Evolutionary conservation across 2,329 filamentous ascomycete species (phyloP), one percentile per base, ranked within the genome.

Genomic region (Thielaviopsis euricoi): DNA sequence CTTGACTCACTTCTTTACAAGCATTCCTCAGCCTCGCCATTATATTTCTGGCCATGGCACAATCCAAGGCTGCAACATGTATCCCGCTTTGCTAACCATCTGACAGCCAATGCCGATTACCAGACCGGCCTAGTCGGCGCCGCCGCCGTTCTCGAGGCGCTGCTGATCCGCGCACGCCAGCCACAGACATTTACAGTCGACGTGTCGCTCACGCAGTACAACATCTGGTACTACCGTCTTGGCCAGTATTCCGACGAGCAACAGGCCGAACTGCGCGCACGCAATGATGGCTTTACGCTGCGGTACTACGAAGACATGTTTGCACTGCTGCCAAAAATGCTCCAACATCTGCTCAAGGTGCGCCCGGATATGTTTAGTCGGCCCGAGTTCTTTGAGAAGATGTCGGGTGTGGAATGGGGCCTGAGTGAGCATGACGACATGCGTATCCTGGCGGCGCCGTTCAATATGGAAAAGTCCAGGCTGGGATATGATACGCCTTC

Each of bases 131-230:
- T 64, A 7, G 53, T 64, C 1, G 64, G 64, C 3, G 63, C 63
- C 0, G 57, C 56, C 1, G 63, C 64, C 2, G 57, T 60, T 10
- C 46, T 65, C 2, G 58, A 63, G 13, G 64, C 64, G 2, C 53
- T 65, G 6, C 22, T 62, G 2, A 52, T 57, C 3, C 64, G 65
- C 15, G 62, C 64, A 0, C 58, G 61, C 17, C 53, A 59, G 12
- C 58, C 61, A 9, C 60, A 43, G 4, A 66, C 65, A 0, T 66
- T 61, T 21, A 61, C 65, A n/a, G 58, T 66, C 0, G 63, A 66
- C 33, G 58, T 66, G 52, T 65, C 64, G 29, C 53, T 66, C 21
- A 65, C 63, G 0, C 65, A 66, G 55, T 66, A 65, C 37, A 66
- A 66, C 48, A 64, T 66, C 37, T 65, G 64, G 63, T 64, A 63